phyloP scores from a whole-genome alignment of 2,329 filamentous ascomycete genomes.

The Aspergillus novoparasiticus region DNA sequence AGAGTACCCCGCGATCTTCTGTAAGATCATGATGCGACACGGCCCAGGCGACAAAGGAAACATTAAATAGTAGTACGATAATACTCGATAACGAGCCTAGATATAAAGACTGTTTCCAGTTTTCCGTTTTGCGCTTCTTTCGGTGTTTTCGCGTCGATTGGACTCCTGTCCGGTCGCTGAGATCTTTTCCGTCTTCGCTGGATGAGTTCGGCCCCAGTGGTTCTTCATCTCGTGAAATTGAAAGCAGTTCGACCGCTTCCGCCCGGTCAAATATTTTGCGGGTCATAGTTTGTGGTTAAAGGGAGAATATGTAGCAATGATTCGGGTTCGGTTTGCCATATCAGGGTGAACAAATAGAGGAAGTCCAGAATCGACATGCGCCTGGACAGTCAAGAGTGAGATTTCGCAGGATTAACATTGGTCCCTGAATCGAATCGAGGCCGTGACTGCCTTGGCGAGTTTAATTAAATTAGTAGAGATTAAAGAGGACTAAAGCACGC shows the following conservation, averaged over 20 bases:
- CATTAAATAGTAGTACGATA: neutral
- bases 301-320: neutral
- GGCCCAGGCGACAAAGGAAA: slow-evolving; percentile 1
- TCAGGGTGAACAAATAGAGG: neutral
- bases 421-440: neutral
- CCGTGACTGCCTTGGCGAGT: neutral
- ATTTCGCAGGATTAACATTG: neutral
- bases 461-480: neutral
- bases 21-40: slow-evolving; percentile 1
- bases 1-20: neutral
- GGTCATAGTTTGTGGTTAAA: neutral
- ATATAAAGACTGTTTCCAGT: neutral
- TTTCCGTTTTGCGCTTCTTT: neutral
- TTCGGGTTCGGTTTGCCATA: neutral
- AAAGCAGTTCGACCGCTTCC: neutral
- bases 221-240: neutral
- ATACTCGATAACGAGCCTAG: neutral
- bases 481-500: neutral
- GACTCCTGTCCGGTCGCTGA: neutral
- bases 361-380: neutral
- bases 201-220: neutral
- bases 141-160: neutral
- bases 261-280: neutral
- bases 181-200: neutral
- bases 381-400: neutral